Conservation (phyloP, 495 filamentous ascomycete species). For the Tuber brumale region DNA sequence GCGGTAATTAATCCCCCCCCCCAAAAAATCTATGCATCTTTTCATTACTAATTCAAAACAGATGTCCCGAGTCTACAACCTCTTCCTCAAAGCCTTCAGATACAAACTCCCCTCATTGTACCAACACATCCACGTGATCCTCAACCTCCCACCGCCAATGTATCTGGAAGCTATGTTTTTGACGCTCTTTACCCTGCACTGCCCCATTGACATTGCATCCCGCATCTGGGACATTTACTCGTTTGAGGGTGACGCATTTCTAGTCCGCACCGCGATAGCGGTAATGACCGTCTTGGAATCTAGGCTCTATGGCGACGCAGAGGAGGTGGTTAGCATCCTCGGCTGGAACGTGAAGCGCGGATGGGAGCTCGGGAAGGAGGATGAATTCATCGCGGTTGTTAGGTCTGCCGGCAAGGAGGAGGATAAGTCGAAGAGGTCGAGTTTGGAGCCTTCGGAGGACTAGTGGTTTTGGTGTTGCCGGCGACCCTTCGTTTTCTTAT, state of each 20-base stretch:
- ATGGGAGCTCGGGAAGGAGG: constrained; percentile 51
- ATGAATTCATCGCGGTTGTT: constrained; percentile 64
- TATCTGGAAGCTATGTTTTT: constrained; percentile 52
- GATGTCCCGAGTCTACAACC: constrained; percentile 62
- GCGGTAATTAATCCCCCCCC: constrained; percentile 43
- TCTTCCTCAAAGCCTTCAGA: constrained; percentile 62
- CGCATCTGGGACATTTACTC: constrained; percentile 91
- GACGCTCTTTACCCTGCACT: constrained; percentile 51
- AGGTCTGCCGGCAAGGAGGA: constrained; percentile 62
- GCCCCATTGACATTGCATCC: constrained; percentile 63
- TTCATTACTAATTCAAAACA: background rate
- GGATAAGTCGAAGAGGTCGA: constrained; percentile 20
- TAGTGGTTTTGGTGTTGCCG: constrained; percentile 6
- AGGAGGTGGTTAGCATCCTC: constrained; percentile 52
- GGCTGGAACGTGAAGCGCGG: constrained; percentile 50
- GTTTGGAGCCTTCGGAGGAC: constrained; percentile 12
- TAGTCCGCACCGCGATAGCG: constrained; percentile 73
- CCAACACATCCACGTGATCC: constrained; percentile 55
- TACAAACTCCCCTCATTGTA: constrained; percentile 67
- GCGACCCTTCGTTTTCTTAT: background rate
- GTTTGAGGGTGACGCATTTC: constrained; percentile 79
- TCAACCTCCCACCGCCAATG: constrained; percentile 47
- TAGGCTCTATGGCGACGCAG: constrained; percentile 53
- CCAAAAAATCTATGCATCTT: background rate
- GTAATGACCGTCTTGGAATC: constrained; percentile 53